Conservation (phyloP, 345 rosid genomes). For the Boechera stricta region DNA sequence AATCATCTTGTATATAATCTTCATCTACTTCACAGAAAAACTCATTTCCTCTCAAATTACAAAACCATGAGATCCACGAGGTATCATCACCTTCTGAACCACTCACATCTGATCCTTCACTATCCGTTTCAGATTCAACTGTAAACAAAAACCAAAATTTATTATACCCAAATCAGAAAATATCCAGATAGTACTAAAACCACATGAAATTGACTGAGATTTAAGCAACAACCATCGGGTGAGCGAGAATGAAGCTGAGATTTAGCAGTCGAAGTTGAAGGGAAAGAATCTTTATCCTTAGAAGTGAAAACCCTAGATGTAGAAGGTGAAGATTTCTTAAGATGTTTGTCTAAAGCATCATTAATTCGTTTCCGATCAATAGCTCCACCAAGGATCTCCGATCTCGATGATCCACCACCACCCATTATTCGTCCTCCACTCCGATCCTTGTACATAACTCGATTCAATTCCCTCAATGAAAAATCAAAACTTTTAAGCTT, state of each 20-base stretch:
- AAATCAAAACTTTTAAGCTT: background rate
- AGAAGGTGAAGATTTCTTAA: slow-evolving; percentile 88
- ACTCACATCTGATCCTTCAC: slow-evolving; percentile 89
- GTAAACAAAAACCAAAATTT: slow-evolving; percentile 3
- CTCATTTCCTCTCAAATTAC: slow-evolving; percentile 94
- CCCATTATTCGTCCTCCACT: slow-evolving; percentile 67
- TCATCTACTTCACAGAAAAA: slow-evolving; percentile 98
- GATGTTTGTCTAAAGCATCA: slow-evolving; percentile 88
- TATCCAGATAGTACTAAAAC: background rate
- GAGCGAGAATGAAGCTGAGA: slow-evolving; percentile 65
- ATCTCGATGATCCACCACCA: slow-evolving; percentile 76
- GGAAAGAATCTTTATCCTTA: slow-evolving; percentile 72
- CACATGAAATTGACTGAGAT: slow-evolving; percentile 4
- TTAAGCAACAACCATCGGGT: slow-evolving; percentile 46
- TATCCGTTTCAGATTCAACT: slow-evolving; percentile 85
- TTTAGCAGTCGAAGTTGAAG: slow-evolving; percentile 79
- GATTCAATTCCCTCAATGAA: slow-evolving; percentile 10
- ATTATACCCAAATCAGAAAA: slow-evolving; percentile 1
- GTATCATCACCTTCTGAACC: slow-evolving; percentile 95
- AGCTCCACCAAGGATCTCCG: slow-evolving; percentile 75
- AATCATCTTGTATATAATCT: slow-evolving; percentile 94
- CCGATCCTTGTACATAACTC: slow-evolving; percentile 68
- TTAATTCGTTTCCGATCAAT: slow-evolving; percentile 87
- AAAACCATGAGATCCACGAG: slow-evolving; percentile 98
- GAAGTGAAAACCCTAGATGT: slow-evolving; percentile 69